Conservation (phyloP, 768 basidiomycete genomes). For the Leucocoprinus leucothites region DNA sequence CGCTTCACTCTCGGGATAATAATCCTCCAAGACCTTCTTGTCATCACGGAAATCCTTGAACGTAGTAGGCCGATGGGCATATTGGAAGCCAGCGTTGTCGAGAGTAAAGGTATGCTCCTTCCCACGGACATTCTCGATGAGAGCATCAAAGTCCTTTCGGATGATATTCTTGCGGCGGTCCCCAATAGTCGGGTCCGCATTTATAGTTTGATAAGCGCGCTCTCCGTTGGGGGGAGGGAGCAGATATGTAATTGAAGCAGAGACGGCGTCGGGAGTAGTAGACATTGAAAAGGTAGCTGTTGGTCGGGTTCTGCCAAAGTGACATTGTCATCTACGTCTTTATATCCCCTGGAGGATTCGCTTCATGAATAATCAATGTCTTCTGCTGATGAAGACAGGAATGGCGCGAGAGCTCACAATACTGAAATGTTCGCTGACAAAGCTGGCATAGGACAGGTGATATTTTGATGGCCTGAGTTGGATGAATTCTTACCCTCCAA, state of each 20-base stretch:
- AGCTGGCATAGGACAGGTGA: neutral
- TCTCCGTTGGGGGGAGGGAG: conserved; percentile 23
- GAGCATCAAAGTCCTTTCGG: conserved; percentile 22
- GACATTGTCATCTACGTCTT: neutral
- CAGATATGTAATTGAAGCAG: conserved; percentile 10
- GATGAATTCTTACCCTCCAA: no score
- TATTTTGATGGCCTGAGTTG: neutral
- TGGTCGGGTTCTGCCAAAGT: neutral
- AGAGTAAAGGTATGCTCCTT: conserved; percentile 42
- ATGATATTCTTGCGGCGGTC: conserved; percentile 20
- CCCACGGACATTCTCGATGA: conserved; percentile 53
- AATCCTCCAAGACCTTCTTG: conserved; percentile 48
- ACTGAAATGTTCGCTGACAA: conserved; percentile 8
- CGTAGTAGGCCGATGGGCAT: conserved; percentile 33
- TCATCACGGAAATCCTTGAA: conserved; percentile 44
- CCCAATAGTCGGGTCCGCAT: conserved; percentile 20
- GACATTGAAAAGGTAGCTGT: neutral
- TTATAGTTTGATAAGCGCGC: conserved; percentile 23
- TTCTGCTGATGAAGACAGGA: conserved; percentile 4
- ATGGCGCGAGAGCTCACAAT: conserved; percentile 7
- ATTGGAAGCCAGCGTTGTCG: conserved; percentile 53
- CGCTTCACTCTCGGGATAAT: conserved; percentile 60
- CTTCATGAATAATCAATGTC: neutral
- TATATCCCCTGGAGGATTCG: neutral
- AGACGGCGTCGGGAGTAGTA: conserved; percentile 2